Conservation (phyloP, 179 eudicot species). For the Actinidia arguta region DNA sequence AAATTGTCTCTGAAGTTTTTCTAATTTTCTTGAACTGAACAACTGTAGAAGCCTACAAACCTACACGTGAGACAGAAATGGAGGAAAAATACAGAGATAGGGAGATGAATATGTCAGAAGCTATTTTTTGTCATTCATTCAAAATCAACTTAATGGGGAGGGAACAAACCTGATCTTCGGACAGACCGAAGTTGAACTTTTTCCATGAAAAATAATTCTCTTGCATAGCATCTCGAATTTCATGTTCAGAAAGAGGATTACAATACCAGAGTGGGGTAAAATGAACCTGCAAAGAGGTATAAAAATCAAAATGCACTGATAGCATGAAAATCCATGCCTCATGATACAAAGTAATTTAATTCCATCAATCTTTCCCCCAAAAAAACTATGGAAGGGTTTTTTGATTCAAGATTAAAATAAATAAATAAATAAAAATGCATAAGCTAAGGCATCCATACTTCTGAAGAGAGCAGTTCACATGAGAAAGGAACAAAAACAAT, state of each 20-base stretch:
- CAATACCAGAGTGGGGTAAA: constrained; percentile 42
- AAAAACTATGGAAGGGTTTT: not conserved
- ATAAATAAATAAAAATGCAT: too few species aligned
- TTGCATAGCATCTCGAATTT: constrained; percentile 40
- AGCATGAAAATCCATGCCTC: not conserved
- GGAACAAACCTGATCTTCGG: constrained; percentile 44
- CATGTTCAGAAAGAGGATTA: constrained; percentile 43
- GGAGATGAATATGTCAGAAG: not conserved
- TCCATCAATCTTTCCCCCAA: constrained; percentile 9
- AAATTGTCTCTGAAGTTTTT: constrained; percentile 8
- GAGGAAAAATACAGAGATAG: not conserved
- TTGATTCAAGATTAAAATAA: too few species aligned
- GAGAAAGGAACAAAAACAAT: constrained; percentile 39
- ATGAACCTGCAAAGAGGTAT: constrained; percentile 29
- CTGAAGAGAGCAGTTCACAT: constrained; percentile 50
- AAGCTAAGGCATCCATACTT: constrained; percentile 37
- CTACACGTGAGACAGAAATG: constrained; percentile 17
- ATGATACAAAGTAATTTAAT: not conserved
- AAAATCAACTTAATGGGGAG: not conserved
- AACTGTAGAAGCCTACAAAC: constrained; percentile 38
- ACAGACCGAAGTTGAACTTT: constrained; percentile 49
- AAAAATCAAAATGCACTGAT: not conserved
- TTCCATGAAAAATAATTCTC: constrained; percentile 44
- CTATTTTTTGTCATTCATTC: not conserved
- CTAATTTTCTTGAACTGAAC: constrained; percentile 37